phyloP scores from a whole-genome alignment of 148 eudicot species.

The Cornus controversa region DNA sequence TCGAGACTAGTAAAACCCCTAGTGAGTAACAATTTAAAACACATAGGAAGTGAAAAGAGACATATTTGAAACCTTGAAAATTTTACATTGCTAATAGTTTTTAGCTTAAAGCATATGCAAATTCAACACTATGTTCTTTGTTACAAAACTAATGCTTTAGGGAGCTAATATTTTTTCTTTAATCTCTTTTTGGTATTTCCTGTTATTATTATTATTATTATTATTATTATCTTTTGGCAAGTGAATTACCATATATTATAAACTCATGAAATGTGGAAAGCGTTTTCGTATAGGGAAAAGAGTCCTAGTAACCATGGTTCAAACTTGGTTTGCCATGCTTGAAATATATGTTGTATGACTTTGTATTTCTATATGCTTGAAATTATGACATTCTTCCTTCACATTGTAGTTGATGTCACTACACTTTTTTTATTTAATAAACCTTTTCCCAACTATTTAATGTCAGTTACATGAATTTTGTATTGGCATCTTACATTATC shows the following conservation, averaged over 20 bases:
- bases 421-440: too few relatives aligned
- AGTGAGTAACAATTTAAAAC: background rate
- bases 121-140: too few relatives aligned
- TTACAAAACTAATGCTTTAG: background rate
- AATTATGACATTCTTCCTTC: background rate
- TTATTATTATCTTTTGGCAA: background rate
- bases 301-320: background rate
- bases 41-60: background rate
- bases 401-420: background rate
- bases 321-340: background rate
- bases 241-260: background rate
- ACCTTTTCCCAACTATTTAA: too few relatives aligned
- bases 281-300: background rate
- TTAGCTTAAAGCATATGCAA: too few relatives aligned
- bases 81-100: background rate
- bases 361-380: background rate
- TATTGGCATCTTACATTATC: too few relatives aligned
- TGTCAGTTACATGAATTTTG: too few relatives aligned
- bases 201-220: too few relatives aligned
- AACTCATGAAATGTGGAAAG: background rate
- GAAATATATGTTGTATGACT: background rate
- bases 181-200: too few relatives aligned
- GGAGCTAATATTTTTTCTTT: background rate
- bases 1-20: background rate
- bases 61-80: background rate